Conservation (phyloP, 352 stramenopile genomes). For the Pythium pyrilobum region DNA sequence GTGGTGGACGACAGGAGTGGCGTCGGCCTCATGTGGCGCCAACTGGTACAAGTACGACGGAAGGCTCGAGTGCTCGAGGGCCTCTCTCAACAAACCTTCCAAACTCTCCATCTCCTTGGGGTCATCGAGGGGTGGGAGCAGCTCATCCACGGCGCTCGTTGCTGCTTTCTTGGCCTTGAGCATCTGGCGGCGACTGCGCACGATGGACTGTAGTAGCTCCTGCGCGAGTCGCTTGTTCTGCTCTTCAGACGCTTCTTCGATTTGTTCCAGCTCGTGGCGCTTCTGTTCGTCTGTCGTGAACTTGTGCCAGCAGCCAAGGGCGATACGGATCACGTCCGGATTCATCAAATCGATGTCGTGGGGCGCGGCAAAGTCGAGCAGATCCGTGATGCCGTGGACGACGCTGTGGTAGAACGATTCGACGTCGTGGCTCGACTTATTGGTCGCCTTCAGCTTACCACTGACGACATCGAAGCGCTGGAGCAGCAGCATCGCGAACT, state of each 20-base stretch:
- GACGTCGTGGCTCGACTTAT: slow-evolving; percentile 51
- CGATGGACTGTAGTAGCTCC: slow-evolving; percentile 56
- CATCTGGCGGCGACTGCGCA: slow-evolving; percentile 72
- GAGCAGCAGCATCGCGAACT: slow-evolving; percentile 43
- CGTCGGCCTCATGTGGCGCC: slow-evolving; percentile 5
- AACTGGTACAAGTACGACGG: slow-evolving; percentile 15
- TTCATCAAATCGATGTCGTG: slow-evolving; percentile 66
- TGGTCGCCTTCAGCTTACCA: slow-evolving; percentile 46
- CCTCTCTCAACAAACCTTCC: slow-evolving; percentile 17
- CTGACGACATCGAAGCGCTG: slow-evolving; percentile 58
- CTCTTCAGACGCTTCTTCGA: slow-evolving; percentile 22
- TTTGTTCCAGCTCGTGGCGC: slow-evolving; percentile 32
- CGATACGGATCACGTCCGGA: slow-evolving; percentile 63
- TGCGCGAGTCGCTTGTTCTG: slow-evolving; percentile 35
- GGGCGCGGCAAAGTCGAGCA: slow-evolving; percentile 31
- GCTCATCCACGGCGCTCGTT: neutral
- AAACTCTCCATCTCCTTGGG: slow-evolving; percentile 10
- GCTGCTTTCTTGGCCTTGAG: slow-evolving; percentile 43
- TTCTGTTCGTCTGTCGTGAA: slow-evolving; percentile 36
- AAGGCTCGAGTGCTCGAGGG: slow-evolving; percentile 17
- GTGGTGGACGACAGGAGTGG: slow-evolving; percentile 34
- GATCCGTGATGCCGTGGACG: slow-evolving; percentile 35
- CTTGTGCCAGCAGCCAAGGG: slow-evolving; percentile 71
- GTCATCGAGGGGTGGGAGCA: neutral
- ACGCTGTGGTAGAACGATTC: slow-evolving; percentile 53